Evolutionary conservation across 805 yeast genomes (phyloP).

Genomic region (Kodamaea kaohsiungensis): DNA sequence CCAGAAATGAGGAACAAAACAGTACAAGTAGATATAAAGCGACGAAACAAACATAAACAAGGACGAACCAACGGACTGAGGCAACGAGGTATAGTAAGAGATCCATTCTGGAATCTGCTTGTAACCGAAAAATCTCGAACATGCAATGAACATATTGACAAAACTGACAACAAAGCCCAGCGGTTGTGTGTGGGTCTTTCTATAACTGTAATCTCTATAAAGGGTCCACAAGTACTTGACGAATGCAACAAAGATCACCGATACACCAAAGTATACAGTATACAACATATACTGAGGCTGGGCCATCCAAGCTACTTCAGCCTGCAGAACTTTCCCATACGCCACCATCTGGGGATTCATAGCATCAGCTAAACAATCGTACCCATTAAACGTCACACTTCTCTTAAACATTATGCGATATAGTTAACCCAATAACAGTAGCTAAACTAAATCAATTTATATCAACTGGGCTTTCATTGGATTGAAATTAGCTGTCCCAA

Average conservation of each 20-base stretch:
- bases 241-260: conserved; percentile 32
- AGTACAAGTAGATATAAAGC: conserved; percentile 36
- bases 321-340: conserved; percentile 28
- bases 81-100: conserved; percentile 30
- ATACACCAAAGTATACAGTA: conserved; percentile 42
- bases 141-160: conserved; percentile 30
- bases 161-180: conserved; percentile 15
- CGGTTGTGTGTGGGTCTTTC: background rate
- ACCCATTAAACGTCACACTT: conserved; percentile 30
- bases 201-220: conserved; percentile 24
- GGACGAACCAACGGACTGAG: conserved; percentile 38
- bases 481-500: background rate
- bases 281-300: conserved; percentile 36
- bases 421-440: background rate
- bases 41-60: conserved; percentile 36
- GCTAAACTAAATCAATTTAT: background rate
- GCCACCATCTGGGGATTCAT: conserved; percentile 22
- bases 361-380: conserved; percentile 40
- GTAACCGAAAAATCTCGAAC: conserved; percentile 38
- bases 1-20: conserved; percentile 50
- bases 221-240: conserved; percentile 34
- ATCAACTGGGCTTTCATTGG: background rate
- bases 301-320: conserved; percentile 26
- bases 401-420: conserved; percentile 13
- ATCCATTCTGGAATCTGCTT: conserved; percentile 28